Percentiles rank a stretch among this genome's conserved stretches.
Conservation (phyloP, 2,329 filamentous ascomycete genomes). For the Xylariales sp. region DNA sequence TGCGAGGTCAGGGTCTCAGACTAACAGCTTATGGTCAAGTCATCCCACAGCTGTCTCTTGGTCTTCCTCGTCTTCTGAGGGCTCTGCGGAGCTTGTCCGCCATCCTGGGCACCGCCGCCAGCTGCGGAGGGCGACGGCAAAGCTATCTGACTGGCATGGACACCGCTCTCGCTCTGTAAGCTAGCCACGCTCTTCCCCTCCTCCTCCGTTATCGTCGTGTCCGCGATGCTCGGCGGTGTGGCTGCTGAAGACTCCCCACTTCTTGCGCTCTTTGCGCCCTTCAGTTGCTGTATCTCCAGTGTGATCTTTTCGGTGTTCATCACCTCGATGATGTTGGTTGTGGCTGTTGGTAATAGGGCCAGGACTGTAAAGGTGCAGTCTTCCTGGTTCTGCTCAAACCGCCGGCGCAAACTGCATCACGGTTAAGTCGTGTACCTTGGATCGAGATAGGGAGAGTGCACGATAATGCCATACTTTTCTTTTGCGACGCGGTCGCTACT, state of each 20-base stretch:
- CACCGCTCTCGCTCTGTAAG: constrained; percentile 73
- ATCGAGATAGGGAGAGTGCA: not conserved
- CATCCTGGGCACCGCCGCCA: constrained; percentile 35
- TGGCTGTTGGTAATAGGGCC: constrained; percentile 88
- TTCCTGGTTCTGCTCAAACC: constrained; percentile 98
- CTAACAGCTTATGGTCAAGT: constrained; percentile 91
- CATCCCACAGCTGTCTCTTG: constrained; percentile 94
- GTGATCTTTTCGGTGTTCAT: constrained; percentile 91
- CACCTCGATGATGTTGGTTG: constrained; percentile 79
- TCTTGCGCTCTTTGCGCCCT: constrained; percentile 63
- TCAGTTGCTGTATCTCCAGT: constrained; percentile 90
- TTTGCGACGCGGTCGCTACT: constrained; percentile 91
- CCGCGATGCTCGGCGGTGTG: constrained; percentile 53
- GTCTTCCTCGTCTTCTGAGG: constrained; percentile 60
- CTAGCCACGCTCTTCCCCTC: constrained; percentile 74
- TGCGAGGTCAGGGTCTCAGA: constrained; percentile 20
- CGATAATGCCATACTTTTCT: constrained; percentile 68
- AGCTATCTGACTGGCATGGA: constrained; percentile 75
- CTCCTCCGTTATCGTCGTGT: constrained; percentile 76
- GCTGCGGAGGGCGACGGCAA: constrained; percentile 47
- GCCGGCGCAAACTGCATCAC: constrained; percentile 69
- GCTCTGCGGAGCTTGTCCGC: constrained; percentile 26
- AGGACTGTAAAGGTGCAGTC: constrained; percentile 98
- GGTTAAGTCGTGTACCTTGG: too few species aligned
- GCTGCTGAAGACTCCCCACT: constrained; percentile 45